Percentiles rank a stretch among this genome's conserved stretches.
Conservation (phyloP, 306 rosid species). For the Echinosophora koreensis region DNA sequence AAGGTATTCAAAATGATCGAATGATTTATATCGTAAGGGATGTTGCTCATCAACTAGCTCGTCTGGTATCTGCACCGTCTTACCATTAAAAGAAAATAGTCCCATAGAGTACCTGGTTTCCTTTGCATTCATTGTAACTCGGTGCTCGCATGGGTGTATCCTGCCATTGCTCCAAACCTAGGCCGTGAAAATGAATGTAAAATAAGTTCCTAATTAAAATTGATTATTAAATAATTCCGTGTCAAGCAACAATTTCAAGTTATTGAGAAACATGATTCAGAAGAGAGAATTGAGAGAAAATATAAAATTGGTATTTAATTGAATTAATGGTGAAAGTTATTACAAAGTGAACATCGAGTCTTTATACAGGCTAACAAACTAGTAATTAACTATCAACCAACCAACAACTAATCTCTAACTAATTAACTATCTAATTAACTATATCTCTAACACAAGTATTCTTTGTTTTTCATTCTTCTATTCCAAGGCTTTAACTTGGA, state of each 20-base stretch:
- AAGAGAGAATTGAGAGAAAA: no score
- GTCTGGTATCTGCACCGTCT: conserved; percentile 30
- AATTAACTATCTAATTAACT: no score
- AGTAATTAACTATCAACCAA: no score
- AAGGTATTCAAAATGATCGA: conserved; percentile 41
- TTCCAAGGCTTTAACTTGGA: no score
- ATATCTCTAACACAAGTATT: no score
- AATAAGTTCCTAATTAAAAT: background rate
- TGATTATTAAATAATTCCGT: background rate
- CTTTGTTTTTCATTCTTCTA: no score
- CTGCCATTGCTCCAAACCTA: conserved; percentile 47
- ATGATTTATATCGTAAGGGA: conserved; percentile 38
- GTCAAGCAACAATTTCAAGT: background rate
- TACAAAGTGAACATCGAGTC: no score
- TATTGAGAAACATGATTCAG: no score
- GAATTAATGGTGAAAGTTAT: no score
- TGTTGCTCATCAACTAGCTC: conserved; percentile 43
- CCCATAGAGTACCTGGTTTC: conserved; percentile 29
- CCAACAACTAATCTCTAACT: no score
- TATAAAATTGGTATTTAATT: no score
- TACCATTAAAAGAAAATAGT: conserved; percentile 17
- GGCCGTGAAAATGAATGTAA: background rate
- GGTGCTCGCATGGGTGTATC: conserved; percentile 37
- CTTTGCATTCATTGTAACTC: conserved; percentile 41
- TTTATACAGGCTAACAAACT: no score